Conservation (phyloP, 2,329 filamentous ascomycete genomes). For the Fusarium vanettenii region DNA sequence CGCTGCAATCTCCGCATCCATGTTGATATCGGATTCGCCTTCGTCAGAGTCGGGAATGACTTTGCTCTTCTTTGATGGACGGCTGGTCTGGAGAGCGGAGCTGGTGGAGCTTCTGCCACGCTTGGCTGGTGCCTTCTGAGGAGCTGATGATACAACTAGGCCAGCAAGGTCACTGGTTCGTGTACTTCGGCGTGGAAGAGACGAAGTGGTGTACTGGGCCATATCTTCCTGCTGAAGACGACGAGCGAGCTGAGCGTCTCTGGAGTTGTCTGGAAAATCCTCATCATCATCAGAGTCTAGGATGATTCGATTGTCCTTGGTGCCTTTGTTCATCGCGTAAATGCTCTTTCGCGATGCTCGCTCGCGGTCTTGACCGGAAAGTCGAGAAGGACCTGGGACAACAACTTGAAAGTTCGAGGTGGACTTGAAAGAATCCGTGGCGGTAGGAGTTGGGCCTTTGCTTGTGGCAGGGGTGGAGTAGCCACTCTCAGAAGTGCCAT, state of each 20-base stretch:
- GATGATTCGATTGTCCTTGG: slow-evolving; percentile 56
- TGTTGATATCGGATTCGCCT: slow-evolving; percentile 46
- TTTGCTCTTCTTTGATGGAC: slow-evolving; percentile 46
- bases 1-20: slow-evolving; percentile 48
- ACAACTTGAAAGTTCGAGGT: slow-evolving; percentile 46
- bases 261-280: slow-evolving; percentile 38
- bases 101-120: slow-evolving; percentile 40
- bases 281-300: slow-evolving; percentile 56
- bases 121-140: slow-evolving; percentile 34
- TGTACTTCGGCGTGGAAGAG: slow-evolving; percentile 22
- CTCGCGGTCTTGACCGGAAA: slow-evolving; percentile 40
- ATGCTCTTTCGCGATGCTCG: slow-evolving; percentile 55
- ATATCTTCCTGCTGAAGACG: slow-evolving; percentile 51
- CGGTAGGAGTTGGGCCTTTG: slow-evolving; percentile 50
- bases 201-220: slow-evolving; percentile 8
- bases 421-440: slow-evolving; percentile 36
- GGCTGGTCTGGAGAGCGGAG: slow-evolving; percentile 26
- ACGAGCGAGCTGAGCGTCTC: slow-evolving; percentile 48
- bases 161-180: slow-evolving; percentile 16
- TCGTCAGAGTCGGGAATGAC: slow-evolving; percentile 48
- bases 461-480: slow-evolving; percentile 53
- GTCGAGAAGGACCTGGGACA: slow-evolving; percentile 36
- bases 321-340: slow-evolving; percentile 60
- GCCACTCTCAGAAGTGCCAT: slow-evolving; percentile 46
- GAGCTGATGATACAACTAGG: background rate